phyloP scores from a whole-genome alignment of 352 stramenopile genomes.

The Elongisporangium senticosum region DNA sequence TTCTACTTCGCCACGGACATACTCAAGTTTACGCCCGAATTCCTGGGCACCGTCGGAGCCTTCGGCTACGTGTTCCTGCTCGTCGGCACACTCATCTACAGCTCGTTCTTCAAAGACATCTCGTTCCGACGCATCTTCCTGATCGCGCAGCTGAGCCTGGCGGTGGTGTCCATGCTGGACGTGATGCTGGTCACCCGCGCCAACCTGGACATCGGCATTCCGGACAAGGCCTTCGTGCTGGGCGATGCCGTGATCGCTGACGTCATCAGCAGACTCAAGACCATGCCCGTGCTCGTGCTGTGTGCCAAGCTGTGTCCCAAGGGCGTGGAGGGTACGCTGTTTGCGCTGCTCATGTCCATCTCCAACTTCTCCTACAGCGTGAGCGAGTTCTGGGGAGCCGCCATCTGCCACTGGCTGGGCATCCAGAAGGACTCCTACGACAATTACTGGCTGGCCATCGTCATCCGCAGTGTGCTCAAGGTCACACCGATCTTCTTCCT shows the following conservation, averaged over 20 bases:
- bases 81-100: slow-evolving; percentile 79
- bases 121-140: slow-evolving; percentile 93
- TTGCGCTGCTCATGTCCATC: slow-evolving; percentile 96
- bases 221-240: slow-evolving; percentile 94
- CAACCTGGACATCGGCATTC: slow-evolving; percentile 90
- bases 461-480: slow-evolving; percentile 89
- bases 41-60: slow-evolving; percentile 86
- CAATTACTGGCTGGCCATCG: slow-evolving; percentile 87
- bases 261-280: slow-evolving; percentile 77
- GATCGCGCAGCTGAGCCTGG: slow-evolving; percentile 74
- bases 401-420: slow-evolving; percentile 84
- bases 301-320: slow-evolving; percentile 92
- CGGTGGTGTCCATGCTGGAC: slow-evolving; percentile 67
- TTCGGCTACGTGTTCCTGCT: slow-evolving; percentile 80
- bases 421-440: slow-evolving; percentile 91
- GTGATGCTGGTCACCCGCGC: slow-evolving; percentile 88
- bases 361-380: slow-evolving; percentile 93
- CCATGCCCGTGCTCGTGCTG: slow-evolving; percentile 93
- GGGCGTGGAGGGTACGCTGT: slow-evolving; percentile 95
- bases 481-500: slow-evolving; percentile 90
- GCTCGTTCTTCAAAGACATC: slow-evolving; percentile 84
- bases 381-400: slow-evolving; percentile 90
- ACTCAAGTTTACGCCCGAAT: slow-evolving; percentile 93
- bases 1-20: slow-evolving; percentile 97
- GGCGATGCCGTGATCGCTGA: slow-evolving; percentile 91